These are phyloP conservation scores for Aspergillus bertholletiae DNA, from an alignment of 495 filamentous ascomycete species.

Conservation along the genomic window DNA sequence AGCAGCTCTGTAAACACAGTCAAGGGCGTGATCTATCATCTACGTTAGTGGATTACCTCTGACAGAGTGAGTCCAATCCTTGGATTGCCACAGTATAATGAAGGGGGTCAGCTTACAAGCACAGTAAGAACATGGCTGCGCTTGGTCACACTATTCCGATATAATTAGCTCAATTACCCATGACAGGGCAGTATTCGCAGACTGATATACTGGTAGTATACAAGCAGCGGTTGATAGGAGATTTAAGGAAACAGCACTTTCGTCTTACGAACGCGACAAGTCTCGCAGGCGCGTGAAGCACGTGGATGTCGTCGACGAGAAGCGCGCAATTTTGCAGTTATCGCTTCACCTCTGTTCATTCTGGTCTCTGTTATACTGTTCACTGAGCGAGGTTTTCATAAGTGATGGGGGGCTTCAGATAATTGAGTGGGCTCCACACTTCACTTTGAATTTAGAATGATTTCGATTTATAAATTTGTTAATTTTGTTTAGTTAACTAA, in stretches of 20 bases:
- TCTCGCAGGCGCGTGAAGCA: conserved; percentile 24
- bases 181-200: no score
- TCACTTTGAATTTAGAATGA: no score
- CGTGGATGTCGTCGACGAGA: conserved; percentile 14
- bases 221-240: no score
- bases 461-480: no score
- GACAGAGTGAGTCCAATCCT: not conserved
- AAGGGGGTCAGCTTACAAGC: conserved; percentile 14
- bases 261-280: conserved; percentile 24
- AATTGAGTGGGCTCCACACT: no score
- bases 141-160: conserved; percentile 20
- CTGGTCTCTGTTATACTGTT: no score
- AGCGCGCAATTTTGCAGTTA: conserved; percentile 10
- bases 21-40: conserved; percentile 20
- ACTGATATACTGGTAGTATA: no score
- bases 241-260: conserved; percentile 13
- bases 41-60: conserved; percentile 1
- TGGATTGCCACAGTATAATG: no score
- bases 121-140: conserved; percentile 24
- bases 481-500: no score
- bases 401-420: no score
- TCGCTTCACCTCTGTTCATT: not conserved
- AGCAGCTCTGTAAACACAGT: conserved; percentile 17
- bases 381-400: no score
- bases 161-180: no score